Percentiles rank a stretch among this genome's conserved stretches.
phyloP scores from a whole-genome alignment of 2,329 filamentous ascomycete genomes.

The Passalora sequoiae region DNA sequence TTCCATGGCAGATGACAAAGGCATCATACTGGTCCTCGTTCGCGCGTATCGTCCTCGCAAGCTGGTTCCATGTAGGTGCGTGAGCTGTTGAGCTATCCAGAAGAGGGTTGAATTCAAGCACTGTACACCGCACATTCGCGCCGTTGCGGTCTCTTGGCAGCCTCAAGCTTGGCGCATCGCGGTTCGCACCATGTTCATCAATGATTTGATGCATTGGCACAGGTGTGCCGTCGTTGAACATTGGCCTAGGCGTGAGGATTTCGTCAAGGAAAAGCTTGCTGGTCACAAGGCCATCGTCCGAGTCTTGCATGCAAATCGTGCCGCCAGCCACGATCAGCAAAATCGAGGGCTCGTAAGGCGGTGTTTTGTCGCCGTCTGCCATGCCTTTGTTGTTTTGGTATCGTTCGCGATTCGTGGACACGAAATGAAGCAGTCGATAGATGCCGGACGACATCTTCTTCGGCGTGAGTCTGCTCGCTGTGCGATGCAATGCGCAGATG shows the following conservation, averaged over 20 bases:
- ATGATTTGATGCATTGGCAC: conserved; percentile 25
- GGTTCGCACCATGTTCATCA: conserved; percentile 23
- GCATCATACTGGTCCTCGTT: conserved; percentile 89
- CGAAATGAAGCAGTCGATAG: conserved; percentile 22
- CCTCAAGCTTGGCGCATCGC: conserved; percentile 59
- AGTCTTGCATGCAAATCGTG: conserved; percentile 86
- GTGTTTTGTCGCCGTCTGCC: conserved; percentile 4
- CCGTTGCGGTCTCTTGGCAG: conserved; percentile 77
- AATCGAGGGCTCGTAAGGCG: conserved; percentile 42
- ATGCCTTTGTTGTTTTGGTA: conserved; percentile 10
- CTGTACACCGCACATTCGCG: conserved; percentile 74
- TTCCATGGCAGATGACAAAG: conserved; percentile 86
- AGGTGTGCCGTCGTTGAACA: conserved; percentile 73
- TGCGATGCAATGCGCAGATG: neutral
- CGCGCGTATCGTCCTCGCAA: conserved; percentile 69
- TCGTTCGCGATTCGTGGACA: conserved; percentile 17
- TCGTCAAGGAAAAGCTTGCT: conserved; percentile 68
- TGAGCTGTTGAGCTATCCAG: conserved; percentile 89
- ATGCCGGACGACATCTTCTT: conserved; percentile 19
- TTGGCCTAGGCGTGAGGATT: conserved; percentile 74
- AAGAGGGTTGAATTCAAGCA: conserved; percentile 76
- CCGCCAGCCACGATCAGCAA: conserved; percentile 85
- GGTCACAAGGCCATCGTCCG: conserved; percentile 72
- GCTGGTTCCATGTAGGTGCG: conserved; percentile 77
- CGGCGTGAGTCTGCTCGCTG: too few species aligned